Evolutionary conservation across 2,329 filamentous ascomycete genomes (phyloP).

Genomic region (Phyllosticta paracitricarpa): DNA sequence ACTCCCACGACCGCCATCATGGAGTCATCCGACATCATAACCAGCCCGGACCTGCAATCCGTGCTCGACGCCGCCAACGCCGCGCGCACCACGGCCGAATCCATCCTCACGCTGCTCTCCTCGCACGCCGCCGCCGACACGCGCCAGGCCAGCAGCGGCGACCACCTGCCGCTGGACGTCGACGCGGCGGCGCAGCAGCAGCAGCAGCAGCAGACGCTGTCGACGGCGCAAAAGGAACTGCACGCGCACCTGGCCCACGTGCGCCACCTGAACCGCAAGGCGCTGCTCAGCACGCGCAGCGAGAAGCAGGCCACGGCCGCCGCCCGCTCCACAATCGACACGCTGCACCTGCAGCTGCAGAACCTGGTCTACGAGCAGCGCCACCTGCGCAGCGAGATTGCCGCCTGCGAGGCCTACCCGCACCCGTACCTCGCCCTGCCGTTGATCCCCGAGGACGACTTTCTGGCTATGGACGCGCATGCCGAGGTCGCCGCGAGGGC

Average conservation of each 20-base stretch:
- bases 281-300: conserved; percentile 68
- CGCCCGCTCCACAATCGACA: conserved; percentile 81
- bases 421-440: conserved; percentile 84
- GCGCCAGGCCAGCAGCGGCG: neutral
- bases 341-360: conserved; percentile 82
- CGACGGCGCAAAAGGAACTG: conserved; percentile 70
- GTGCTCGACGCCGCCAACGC: conserved; percentile 65
- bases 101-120: conserved; percentile 47
- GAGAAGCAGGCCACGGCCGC: conserved; percentile 83
- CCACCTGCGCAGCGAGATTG: conserved; percentile 81
- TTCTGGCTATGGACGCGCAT: conserved; percentile 46
- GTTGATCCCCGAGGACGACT: conserved; percentile 73
- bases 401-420: conserved; percentile 86
- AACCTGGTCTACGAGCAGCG: conserved; percentile 95
- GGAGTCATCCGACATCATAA: conserved; percentile 38
- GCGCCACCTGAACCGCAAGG: conserved; percentile 72
- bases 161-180: conserved; percentile 35
- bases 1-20: neutral
- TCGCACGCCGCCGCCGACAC: conserved; percentile 32
- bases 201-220: conserved; percentile 43
- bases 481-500: conserved; percentile 56
- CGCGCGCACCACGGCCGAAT: conserved; percentile 61
- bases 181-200: conserved; percentile 12
- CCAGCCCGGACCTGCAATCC: conserved; percentile 53
- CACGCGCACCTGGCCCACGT: conserved; percentile 49